Conservation (phyloP, 1,284 basidiomycete species). For the Xerocomus cyaneibrunnescens region DNA sequence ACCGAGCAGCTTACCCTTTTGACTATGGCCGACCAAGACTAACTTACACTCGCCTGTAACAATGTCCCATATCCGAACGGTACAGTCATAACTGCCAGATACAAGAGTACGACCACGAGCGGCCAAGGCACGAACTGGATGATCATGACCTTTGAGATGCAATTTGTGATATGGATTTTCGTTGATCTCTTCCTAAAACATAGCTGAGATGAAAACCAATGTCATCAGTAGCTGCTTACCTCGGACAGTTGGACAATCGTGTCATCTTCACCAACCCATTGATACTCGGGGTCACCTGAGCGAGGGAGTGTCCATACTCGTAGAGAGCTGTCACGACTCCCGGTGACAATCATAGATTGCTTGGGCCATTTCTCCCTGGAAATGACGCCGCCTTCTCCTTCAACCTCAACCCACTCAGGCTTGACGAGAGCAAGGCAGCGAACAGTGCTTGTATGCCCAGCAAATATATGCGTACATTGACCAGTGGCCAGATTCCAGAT, state of each 20-base stretch:
- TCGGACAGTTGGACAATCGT: slow-evolving; percentile 67
- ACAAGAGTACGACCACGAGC: slow-evolving; percentile 86
- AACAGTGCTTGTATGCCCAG: slow-evolving; percentile 93
- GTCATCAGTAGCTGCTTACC: slow-evolving; percentile 41
- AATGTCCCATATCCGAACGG: slow-evolving; percentile 93
- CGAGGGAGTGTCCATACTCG: slow-evolving; percentile 89
- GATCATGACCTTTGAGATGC: slow-evolving; percentile 83
- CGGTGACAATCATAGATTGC: slow-evolving; percentile 87
- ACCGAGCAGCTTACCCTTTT: slow-evolving; percentile 68
- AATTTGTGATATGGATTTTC: slow-evolving; percentile 90
- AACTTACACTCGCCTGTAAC: slow-evolving; percentile 83
- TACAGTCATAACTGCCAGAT: slow-evolving; percentile 94
- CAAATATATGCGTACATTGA: slow-evolving; percentile 85
- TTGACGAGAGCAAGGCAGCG: slow-evolving; percentile 88
- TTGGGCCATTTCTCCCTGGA: slow-evolving; percentile 80
- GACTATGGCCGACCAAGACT: slow-evolving; percentile 82
- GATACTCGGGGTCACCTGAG: slow-evolving; percentile 74
- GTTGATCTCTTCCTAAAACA: slow-evolving; percentile 61
- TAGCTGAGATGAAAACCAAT: slow-evolving; percentile 6
- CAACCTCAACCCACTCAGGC: slow-evolving; percentile 76
- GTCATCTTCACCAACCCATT: slow-evolving; percentile 68
- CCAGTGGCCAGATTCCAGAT: slow-evolving; percentile 88
- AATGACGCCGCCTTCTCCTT: slow-evolving; percentile 56
- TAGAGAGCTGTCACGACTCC: slow-evolving; percentile 87
- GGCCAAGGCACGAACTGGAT: slow-evolving; percentile 90